phyloP scores from a whole-genome alignment of 2,329 filamentous ascomycete species.

The Colletotrichum graminicola region DNA sequence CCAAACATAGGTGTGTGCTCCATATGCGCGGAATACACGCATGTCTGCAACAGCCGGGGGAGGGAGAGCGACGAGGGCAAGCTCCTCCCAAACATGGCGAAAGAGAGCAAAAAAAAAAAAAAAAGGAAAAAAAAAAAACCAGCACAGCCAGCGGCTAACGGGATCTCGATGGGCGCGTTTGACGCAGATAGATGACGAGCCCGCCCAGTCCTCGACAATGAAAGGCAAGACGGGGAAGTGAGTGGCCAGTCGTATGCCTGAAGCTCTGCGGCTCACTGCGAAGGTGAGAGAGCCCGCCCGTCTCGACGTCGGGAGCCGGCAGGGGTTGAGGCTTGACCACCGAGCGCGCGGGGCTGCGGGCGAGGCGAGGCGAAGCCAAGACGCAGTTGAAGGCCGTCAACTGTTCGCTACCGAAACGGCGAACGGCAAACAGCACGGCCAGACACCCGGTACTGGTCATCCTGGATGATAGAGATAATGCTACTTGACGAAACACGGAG shows the following conservation, averaged over 20 bases:
- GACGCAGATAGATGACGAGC: constrained; percentile 2
- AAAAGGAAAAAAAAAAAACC: not conserved
- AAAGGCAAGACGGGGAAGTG: constrained; percentile 1
- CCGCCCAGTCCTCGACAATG: not conserved
- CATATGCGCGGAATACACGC: constrained; percentile 14
- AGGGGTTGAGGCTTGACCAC: not conserved
- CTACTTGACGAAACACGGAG: not conserved
- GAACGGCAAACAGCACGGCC: not conserved
- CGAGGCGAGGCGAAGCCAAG: not conserved
- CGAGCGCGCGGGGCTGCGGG: not conserved
- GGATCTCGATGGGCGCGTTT: not conserved
- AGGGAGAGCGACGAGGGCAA: not conserved
- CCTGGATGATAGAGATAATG: not conserved
- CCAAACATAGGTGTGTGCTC: constrained; percentile 1
- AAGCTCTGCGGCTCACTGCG: not conserved
- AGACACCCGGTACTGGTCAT: not conserved
- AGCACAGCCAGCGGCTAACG: constrained; percentile 7
- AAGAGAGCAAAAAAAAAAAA: too few relatives aligned
- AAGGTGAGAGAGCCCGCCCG: not conserved
- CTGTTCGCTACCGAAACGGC: not conserved
- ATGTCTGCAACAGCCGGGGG: constrained; percentile 29
- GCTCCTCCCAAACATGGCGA: not conserved
- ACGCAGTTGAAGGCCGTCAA: not conserved
- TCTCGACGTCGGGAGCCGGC: not conserved
- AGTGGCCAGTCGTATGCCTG: not conserved